Evolutionary conservation across 768 basidiomycete genomes (phyloP), one percentile per base, ranked within the genome.

Genomic region (Boletellus sp.): DNA sequence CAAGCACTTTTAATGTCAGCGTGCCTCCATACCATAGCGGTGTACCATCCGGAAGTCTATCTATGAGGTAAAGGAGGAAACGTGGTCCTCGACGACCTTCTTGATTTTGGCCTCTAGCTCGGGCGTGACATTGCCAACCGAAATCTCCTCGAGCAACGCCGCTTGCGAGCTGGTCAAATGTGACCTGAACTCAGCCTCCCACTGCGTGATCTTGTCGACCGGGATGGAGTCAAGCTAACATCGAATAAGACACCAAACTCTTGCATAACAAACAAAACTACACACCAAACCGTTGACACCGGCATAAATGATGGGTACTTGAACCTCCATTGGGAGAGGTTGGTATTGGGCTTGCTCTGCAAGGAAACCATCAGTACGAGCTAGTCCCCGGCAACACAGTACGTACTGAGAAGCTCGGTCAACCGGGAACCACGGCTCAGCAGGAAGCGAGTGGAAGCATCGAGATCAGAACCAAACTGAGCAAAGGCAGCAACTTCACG

Each of bases 401-500:
- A 40, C 86, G 31, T 70, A 90, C 87, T 94, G 59, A 94, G 77
- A 64, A 94, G 85, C 78, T 99, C 95, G 57, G 95, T 98, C 59
- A 99, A 80, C 78, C 96, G 94, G 63, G 94, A 87, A 80, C 96
- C 96, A 83, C 96, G 92, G 62, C 81, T 87, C 59, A 99, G 85
- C 64, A 98, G 82, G 91, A 96, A 98, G 63, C 95, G 93, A 58
- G 95, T 99, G 15, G 95, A 97, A 48, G 95, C 94, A 77, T 98
- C 96, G 67, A 98, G 90, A 75, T 99, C 96, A 65, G 96, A 99
- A 83, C 96, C 96, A 79, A 99, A 99, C 71, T 98, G 96, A 51
- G 95, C 94, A 68, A 95, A 96, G 59, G 94, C 94, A 59, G 96
- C 96, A 60, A 99, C 96, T 81, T 99, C 96, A 87, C 96, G 94